Conservation (phyloP, 1,139 yeast genomes). For the Debaryomyces subglobosus region DNA sequence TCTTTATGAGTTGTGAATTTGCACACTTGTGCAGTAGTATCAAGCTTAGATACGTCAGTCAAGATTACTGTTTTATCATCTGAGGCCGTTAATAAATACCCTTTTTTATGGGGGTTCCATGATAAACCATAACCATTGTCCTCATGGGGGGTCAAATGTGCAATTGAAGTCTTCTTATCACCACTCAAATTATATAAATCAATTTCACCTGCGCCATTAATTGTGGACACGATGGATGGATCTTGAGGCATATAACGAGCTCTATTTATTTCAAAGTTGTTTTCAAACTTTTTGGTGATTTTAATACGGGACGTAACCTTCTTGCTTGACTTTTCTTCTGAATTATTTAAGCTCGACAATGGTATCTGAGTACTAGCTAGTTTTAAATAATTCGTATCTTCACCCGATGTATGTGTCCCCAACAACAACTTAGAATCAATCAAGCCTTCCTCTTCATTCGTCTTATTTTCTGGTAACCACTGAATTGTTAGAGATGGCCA, state of each 20-base stretch:
- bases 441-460: conserved; percentile 33
- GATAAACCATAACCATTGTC: conserved; percentile 75
- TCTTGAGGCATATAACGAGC: conserved; percentile 84
- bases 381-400: conserved; percentile 75
- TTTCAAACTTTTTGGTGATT: conserved; percentile 58
- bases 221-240: conserved; percentile 69
- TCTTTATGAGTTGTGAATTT: conserved; percentile 47
- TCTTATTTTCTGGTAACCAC: conserved; percentile 61
- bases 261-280: conserved; percentile 68
- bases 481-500: conserved; percentile 84
- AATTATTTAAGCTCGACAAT: conserved; percentile 20
- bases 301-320: conserved; percentile 55
- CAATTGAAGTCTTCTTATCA: conserved; percentile 25
- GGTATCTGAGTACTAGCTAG: conserved; percentile 78
- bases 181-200: conserved; percentile 57
- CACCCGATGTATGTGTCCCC: conserved; percentile 89
- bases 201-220: conserved; percentile 75
- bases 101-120: conserved; percentile 56
- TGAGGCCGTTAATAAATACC: conserved; percentile 59
- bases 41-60: conserved; percentile 48
- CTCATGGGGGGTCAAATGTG: conserved; percentile 54
- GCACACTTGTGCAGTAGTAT: conserved; percentile 19
- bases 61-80: conserved; percentile 66
- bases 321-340: conserved; percentile 22
- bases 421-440: conserved; percentile 55